Percentiles rank a stretch among this genome's conserved stretches.
Conservation (phyloP, 306 rosid species). For the Cicer yamashitae region DNA sequence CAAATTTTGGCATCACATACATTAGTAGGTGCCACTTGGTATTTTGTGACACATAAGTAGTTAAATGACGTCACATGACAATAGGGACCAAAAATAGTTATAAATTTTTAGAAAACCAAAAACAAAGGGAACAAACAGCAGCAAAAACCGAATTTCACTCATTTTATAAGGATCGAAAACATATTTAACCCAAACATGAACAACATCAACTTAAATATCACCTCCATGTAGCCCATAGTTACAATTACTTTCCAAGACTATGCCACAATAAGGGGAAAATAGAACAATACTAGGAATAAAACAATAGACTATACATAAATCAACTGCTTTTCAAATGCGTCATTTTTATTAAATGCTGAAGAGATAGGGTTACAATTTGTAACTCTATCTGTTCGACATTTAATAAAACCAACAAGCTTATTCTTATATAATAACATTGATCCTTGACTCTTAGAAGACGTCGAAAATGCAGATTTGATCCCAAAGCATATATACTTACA, state of each 20-base stretch:
- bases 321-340: too few species aligned
- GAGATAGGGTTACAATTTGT: background rate
- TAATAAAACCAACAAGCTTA: conserved; percentile 26
- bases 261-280: conserved; percentile 4
- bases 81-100: background rate
- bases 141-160: background rate
- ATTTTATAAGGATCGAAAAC: background rate
- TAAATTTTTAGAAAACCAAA: background rate
- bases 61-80: background rate
- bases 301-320: too few species aligned
- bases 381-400: conserved; percentile 14
- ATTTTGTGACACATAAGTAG: background rate
- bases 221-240: conserved; percentile 9
- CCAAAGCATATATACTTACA: conserved; percentile 32
- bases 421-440: conserved; percentile 10
- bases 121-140: background rate
- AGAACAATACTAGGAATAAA: background rate
- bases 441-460: conserved; percentile 31
- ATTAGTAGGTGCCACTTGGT: background rate
- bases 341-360: too few species aligned
- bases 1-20: background rate
- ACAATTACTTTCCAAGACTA: conserved; percentile 32
- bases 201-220: conserved; percentile 1
- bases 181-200: conserved; percentile 9
- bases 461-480: background rate